These are phyloP conservation scores for Kandelia obovata DNA, from an alignment of 345 rosid species.

Conservation along the genomic window DNA sequence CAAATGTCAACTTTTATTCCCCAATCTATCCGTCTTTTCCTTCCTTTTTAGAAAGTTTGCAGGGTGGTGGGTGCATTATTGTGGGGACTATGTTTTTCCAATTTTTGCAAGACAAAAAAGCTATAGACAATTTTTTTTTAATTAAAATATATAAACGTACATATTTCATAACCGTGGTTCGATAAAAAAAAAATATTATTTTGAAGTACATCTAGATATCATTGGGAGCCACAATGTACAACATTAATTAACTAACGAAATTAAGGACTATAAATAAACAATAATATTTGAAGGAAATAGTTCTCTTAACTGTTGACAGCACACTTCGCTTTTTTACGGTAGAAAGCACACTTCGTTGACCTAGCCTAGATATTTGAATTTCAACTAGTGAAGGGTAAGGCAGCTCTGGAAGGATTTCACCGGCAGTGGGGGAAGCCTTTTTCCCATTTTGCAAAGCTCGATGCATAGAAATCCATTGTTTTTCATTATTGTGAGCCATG, in stretches of 20 bases:
- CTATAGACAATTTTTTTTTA: no score
- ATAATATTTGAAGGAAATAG: no score
- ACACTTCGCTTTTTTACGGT: no score
- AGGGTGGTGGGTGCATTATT: slow-evolving; percentile 12
- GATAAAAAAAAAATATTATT: no score
- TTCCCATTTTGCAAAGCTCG: slow-evolving; percentile 29
- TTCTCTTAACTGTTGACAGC: no score
- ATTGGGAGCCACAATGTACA: neutral
- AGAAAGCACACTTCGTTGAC: no score
- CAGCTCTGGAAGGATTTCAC: neutral
- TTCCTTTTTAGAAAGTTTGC: slow-evolving; percentile 25
- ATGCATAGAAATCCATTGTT: slow-evolving; percentile 36
- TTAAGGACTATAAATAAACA: no score
- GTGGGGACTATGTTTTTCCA: slow-evolving; percentile 24
- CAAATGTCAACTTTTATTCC: slow-evolving; percentile 36
- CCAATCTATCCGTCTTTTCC: slow-evolving; percentile 14
- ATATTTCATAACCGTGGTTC: no score
- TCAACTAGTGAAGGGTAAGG: neutral
- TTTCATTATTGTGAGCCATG: slow-evolving; percentile 32
- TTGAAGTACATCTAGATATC: no score
- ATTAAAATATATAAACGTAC: no score
- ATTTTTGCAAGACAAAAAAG: neutral
- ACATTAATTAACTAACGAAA: no score
- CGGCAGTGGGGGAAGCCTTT: neutral
- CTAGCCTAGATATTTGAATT: neutral